Base-by-base conservation (phyloP, 345 rosid genomes). In the Gossypium turneri region DNA sequence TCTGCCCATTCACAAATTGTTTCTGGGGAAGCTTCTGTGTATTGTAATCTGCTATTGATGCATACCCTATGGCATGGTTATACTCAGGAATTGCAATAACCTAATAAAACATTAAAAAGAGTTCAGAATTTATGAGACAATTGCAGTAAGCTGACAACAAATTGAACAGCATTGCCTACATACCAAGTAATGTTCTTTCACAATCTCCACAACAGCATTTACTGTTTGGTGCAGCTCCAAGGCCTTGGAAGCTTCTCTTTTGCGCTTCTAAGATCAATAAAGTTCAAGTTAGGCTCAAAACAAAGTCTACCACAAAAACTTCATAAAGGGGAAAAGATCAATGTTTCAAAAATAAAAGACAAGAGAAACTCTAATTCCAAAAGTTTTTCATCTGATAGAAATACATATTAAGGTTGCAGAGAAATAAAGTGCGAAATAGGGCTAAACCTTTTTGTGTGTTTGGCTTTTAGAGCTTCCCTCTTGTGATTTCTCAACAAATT, bases 181-280 rank as follows among this genome's bases (percentile, higher is more conserved):
- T 85, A 79, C 99, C 98, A 95, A 78, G 87, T 95, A 93, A 81
- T 91, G 86, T 83, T 93, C 99, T 82, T 95, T 95, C 82, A 90
- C 97, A 77, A 95, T 90, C 90, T 95, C 99, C 68, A 95, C 96
- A 74, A 88, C 72, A 64, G 97, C 94, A 79, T 78, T 84, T 72
- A 93, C 92, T 51, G 81, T 84, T 84, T 89, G 93, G 84, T 87
- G 87, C 85, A 93, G 73, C 83, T 88, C 93, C 79, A 93, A 84
- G 43, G 85, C 87, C 83, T 83, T 91, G 53, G 79, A 76, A 56
- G 77, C 73, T 79, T 85, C 90, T 75, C 87, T 90, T 85, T 88
- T 93, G 78, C 91, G 93, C 82, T 93, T 91, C 98, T 90, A 84
- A 70, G 78, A 77, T 68, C 66, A 77, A 71, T 53, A 56, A 9